These are phyloP conservation scores for Coniochaeta sp. DNA, from an alignment of 2,329 filamentous ascomycete species.

Conservation along the genomic window DNA sequence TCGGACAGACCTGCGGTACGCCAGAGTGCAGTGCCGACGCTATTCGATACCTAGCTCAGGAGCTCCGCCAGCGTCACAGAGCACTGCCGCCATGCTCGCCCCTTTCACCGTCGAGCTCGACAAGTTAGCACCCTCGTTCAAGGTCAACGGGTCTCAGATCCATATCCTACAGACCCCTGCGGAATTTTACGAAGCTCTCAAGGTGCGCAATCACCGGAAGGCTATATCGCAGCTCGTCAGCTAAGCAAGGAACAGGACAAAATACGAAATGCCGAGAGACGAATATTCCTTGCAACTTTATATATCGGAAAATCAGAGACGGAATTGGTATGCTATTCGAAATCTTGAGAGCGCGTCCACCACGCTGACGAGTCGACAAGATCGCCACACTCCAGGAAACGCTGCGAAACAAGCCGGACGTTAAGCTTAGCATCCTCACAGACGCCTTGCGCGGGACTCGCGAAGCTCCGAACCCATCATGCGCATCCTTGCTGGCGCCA, in stretches of 20 bases:
- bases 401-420: conserved; percentile 63
- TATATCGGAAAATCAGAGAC: conserved; percentile 93
- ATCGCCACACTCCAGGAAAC: conserved; percentile 72
- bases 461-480: conserved; percentile 79
- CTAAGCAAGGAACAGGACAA: conserved; percentile 49
- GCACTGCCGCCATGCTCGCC: conserved; percentile 35
- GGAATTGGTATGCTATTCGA: conserved; percentile 59
- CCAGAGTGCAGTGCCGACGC: conserved; percentile 29
- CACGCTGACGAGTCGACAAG: conserved; percentile 24
- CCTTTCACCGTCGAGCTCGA: conserved; percentile 69
- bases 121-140: conserved; percentile 82
- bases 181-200: conserved; percentile 89
- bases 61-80: conserved; percentile 16
- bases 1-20: conserved; percentile 14
- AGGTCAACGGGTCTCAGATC: conserved; percentile 74
- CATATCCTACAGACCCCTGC: conserved; percentile 69
- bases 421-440: conserved; percentile 83
- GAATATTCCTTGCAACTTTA: conserved; percentile 89
- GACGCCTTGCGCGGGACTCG: conserved; percentile 87
- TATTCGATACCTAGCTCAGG: conserved; percentile 28
- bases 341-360: not conserved
- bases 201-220: conserved; percentile 24
- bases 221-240: conserved; percentile 34
- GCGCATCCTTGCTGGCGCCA: conserved; percentile 78
- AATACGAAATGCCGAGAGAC: conserved; percentile 68